Percentiles rank a stretch among this genome's conserved stretches.
phyloP scores from a whole-genome alignment of 352 stramenopile species.

The Phytophthora aleatoria region DNA sequence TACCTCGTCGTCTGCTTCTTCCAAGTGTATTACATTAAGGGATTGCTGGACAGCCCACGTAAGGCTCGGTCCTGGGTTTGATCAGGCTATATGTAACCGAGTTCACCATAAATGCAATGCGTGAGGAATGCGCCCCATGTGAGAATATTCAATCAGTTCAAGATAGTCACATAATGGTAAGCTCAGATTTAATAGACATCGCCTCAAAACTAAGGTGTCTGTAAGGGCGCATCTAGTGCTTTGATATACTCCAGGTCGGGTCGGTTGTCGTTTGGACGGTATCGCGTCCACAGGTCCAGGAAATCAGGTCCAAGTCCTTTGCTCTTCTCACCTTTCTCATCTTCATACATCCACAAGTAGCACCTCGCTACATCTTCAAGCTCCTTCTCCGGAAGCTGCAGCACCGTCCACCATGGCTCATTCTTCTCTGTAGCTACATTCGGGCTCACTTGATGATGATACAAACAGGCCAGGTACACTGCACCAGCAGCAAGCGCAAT shows the following conservation, averaged over 20 bases:
- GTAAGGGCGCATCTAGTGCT: constrained; percentile 56
- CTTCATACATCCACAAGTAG: constrained; percentile 75
- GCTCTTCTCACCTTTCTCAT: constrained; percentile 36
- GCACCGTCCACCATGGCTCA: constrained; percentile 73
- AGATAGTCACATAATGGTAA: not conserved
- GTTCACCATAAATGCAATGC: not conserved
- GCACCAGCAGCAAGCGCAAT: constrained; percentile 59
- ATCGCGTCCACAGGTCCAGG: constrained; percentile 55
- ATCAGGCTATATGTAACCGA: not conserved
- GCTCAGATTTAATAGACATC: constrained; percentile 34
- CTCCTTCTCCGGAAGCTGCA: constrained; percentile 50
- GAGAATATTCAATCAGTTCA: too few species aligned
- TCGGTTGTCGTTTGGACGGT: constrained; percentile 56
- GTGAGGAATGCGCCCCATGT: constrained; percentile 17
- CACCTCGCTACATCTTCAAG: constrained; percentile 64
- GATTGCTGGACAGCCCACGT: constrained; percentile 60
- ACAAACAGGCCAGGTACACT: constrained; percentile 76
- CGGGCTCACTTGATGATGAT: constrained; percentile 49
- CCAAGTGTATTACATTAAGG: constrained; percentile 84
- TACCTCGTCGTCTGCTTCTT: constrained; percentile 74
- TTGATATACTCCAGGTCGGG: constrained; percentile 70
- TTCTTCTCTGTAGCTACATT: constrained; percentile 72
- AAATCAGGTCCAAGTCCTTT: constrained; percentile 50
- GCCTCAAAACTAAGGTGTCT: constrained; percentile 21
- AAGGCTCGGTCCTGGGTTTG: constrained; percentile 54